Base-by-base conservation (phyloP, 345 rosid genomes). In the Reutealis trisperma region DNA sequence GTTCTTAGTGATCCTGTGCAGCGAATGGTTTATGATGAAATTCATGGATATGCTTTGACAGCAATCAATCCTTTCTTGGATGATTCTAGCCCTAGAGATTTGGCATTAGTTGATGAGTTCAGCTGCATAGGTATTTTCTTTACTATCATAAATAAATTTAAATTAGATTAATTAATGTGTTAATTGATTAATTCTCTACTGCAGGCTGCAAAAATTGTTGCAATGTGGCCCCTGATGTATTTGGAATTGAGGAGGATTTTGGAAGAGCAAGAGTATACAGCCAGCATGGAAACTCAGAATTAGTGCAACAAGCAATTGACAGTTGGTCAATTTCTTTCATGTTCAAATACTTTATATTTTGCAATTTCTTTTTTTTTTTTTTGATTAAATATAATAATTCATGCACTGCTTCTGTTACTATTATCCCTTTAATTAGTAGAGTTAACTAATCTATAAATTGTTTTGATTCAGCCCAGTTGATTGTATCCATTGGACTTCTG, bases 201-300 rank as follows among this genome's bases (percentile, higher is more conserved):
- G 22, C 87, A 95, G 99, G 99, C 52, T 95, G 99, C 85, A 95
- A 93, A 80, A 95, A 92, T 70, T 95, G 99, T 88, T 96, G 96
- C 59, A 95, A 88, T 79, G 82, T 95, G 75, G 89, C 93, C 45
- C 79, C 90, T 10, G 88, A 87, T 81, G 91, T 90, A 69, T 95
- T 93, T 81, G 42, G 82, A 25, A 92, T 95, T 55, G 99, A 95
- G 87, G 99, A 95, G 52, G 98, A 95, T 58, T 92, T 88, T 77
- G 99, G 99, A 64, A 89, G 99, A 86, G 99, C 98, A 65, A 84
- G 98, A 88, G 99, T 81, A 0, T 84, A 93, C 75, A 83, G 81
- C 82, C 98, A 93, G 80, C 83, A 84, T 37, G 98, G 98, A 54
- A 83, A 86, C 11, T 81, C 85, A 9, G 86, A 85, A 34, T 80